Base-by-base conservation (phyloP, 371 early-diverging fungal species). In the Saksenaea vasiformis region DNA sequence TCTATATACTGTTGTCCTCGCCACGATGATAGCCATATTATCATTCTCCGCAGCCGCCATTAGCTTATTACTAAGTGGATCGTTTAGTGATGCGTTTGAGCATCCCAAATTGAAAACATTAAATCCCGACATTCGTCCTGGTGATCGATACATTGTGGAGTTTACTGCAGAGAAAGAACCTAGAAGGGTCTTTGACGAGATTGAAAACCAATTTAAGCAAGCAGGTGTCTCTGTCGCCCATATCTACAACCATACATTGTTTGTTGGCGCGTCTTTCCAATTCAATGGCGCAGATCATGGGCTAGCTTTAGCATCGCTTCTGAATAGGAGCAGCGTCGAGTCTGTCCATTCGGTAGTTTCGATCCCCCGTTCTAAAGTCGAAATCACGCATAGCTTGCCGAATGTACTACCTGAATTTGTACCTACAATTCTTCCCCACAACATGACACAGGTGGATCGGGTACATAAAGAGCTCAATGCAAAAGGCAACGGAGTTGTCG, bases 401-500 rank as follows among this genome's bases (percentile, higher is more conserved):
- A 60, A 63, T 4, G 54, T 27, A 36, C 56, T 3, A 61, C 66
- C n/a, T 56, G 66, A 13, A 39, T 74, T 26, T 24, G 71, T 34
- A 72, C 81, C 47, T 77, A 81, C 35, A n/a, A n/a, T n/a, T n/a
- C n/a, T n/a, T n/a, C n/a, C n/a, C n/a, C n/a, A n/a, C n/a, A n/a
- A n/a, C n/a, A 69, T 78, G 71, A 81, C 82, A 7, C 77, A 77
- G 51, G 82, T 78, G 2, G 74, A 78, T 22, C 62, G 62, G 14
- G 82, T 81, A 9, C 82, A 81, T 41, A 66, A 59, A 17, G 61
- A 74, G 17, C 74, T 81, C 47, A 72, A 74, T 34, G 71, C 72
- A 27, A 84, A 80, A 28, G 92, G 91, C 58, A 80, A 77, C n/a
- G 90, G 90, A 10, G 72, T 91, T 70, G 87, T 84, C 64, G 89